These are phyloP conservation scores for Mucor indicus DNA, from an alignment of 371 early-diverging fungal species.

Conservation along the genomic window DNA sequence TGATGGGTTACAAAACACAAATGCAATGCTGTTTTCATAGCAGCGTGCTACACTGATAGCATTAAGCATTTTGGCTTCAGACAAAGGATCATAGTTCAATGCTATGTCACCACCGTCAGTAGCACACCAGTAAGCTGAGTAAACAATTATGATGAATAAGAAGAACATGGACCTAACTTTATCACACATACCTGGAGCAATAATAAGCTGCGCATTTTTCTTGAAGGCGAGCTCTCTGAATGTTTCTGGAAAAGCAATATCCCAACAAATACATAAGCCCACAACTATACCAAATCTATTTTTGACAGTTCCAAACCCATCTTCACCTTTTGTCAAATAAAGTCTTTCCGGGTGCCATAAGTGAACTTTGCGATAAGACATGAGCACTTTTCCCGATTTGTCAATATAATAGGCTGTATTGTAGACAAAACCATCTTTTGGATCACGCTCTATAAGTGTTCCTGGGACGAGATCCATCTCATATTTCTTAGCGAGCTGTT, in stretches of 20 bases:
- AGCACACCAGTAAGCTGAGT: constrained; percentile 37
- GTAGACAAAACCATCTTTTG: no score
- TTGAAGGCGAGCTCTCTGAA: constrained; percentile 32
- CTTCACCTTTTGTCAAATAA: constrained; percentile 14
- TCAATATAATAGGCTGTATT: no score
- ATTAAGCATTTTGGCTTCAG: constrained; percentile 31
- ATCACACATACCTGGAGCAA: constrained; percentile 25
- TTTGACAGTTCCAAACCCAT: constrained; percentile 18
- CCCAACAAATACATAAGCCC: constrained; percentile 40
- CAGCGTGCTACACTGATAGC: constrained; percentile 24
- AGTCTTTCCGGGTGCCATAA: no score
- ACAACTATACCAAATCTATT: constrained; percentile 36
- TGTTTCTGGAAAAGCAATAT: constrained; percentile 28
- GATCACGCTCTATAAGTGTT: no score
- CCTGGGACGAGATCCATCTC: no score
- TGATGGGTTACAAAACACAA: constrained; percentile 33
- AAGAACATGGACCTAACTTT: no score
- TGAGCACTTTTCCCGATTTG: no score
- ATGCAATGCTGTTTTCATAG: constrained; percentile 30
- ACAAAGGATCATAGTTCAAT: constrained; percentile 9
- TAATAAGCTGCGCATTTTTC: constrained; percentile 29
- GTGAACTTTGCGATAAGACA: no score
- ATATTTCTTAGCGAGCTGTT: no score
- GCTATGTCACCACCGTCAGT: constrained; percentile 31
- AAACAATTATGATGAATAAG: no score